Evolutionary conservation across 805 yeast species (phyloP).

Genomic region (Cyberlindnera subsufficiens): DNA sequence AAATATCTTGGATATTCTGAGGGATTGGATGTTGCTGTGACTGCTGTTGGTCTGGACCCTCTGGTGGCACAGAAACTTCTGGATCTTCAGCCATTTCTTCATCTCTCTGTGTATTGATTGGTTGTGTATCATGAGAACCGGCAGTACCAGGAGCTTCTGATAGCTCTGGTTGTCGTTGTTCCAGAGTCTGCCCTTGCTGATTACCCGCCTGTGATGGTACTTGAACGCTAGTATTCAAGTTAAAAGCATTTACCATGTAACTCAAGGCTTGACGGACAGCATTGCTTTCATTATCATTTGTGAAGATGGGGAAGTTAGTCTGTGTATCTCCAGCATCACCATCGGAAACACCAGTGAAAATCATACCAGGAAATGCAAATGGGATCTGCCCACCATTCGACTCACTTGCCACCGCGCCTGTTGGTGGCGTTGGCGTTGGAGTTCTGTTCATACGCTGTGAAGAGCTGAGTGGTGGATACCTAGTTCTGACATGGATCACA

Average conservation of each 20-base stretch:
- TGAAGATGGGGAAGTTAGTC: conserved; percentile 4
- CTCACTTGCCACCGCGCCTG: neutral
- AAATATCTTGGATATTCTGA: conserved; percentile 4
- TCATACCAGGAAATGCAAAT: conserved; percentile 1
- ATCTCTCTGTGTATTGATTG: neutral
- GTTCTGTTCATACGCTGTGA: neutral
- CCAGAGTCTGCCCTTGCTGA: neutral
- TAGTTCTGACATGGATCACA: conserved; percentile 6
- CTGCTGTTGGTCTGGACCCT: neutral
- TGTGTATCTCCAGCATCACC: conserved; percentile 2
- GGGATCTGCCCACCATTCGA: neutral
- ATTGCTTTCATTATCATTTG: conserved; percentile 3
- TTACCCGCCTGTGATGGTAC: neutral
- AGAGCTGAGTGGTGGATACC: neutral
- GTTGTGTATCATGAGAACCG: neutral
- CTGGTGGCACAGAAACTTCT: conserved; percentile 5
- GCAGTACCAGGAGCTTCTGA: neutral
- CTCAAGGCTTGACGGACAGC: conserved; percentile 11
- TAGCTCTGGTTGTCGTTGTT: neutral
- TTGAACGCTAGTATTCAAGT: neutral
- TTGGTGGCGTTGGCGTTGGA: neutral
- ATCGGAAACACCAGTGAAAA: neutral
- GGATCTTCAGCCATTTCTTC: conserved; percentile 8
- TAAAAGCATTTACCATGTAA: conserved; percentile 3
- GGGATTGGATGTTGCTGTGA: neutral